Conservation (phyloP, 371 early-diverging fungal genomes). For the Batkoa obscura region DNA sequence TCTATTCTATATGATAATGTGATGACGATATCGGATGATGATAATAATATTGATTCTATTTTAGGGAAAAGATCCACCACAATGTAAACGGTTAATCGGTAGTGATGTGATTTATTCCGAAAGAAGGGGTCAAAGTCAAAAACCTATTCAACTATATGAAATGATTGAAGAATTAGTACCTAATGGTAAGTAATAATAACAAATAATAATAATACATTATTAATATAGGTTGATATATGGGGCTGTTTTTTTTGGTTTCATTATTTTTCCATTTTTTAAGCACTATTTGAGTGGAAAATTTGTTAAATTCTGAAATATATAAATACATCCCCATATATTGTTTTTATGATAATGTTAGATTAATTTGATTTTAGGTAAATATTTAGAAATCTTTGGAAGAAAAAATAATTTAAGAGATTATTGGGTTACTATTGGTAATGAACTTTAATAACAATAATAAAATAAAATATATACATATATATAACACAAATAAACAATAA, state of each 20-base stretch:
- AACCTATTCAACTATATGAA: conserved; percentile 84
- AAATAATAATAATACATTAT: background rate
- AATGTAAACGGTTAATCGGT: conserved; percentile 50
- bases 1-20: too few relatives aligned
- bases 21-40: background rate
- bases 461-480: too few relatives aligned
- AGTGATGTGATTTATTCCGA: conserved; percentile 85
- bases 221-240: background rate
- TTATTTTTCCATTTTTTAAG: too few relatives aligned
- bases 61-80: conserved; percentile 52
- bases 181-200: conserved; percentile 26
- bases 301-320: too few relatives aligned
- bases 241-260: background rate
- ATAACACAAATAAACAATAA: too few relatives aligned
- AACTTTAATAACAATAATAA: conserved; percentile 26
- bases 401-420: conserved; percentile 84
- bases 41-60: background rate
- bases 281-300: too few relatives aligned
- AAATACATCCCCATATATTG: too few relatives aligned
- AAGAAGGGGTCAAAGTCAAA: conserved; percentile 84
- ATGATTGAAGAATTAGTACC: conserved; percentile 80
- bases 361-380: conserved; percentile 25
- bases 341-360: too few relatives aligned
- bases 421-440: conserved; percentile 91
- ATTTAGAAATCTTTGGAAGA: conserved; percentile 85